Percentiles rank a stretch among this genome's conserved stretches.
Evolutionary conservation across 2,329 filamentous ascomycete species (phyloP).

Genomic region (Dothistroma pini): DNA sequence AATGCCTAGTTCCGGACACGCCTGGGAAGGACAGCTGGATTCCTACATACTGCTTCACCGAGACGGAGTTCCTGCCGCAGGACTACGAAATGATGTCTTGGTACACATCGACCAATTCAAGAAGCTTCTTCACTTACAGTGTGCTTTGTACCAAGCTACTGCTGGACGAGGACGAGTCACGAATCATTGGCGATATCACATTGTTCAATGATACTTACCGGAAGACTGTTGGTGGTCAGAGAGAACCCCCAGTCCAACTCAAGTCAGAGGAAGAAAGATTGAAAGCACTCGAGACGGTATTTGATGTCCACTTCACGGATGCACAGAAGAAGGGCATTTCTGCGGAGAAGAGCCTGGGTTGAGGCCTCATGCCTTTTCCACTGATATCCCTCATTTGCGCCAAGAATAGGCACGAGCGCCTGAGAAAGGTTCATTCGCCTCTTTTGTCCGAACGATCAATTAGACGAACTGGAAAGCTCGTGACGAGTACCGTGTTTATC

Average conservation of each 20-base stretch:
- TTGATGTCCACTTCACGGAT: constrained; percentile 38
- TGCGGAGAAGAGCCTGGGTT: constrained; percentile 11
- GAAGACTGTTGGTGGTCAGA: constrained; percentile 43
- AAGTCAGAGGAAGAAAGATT: constrained; percentile 44
- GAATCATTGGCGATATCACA: constrained; percentile 39
- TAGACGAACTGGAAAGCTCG: too few species aligned
- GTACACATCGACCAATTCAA: constrained; percentile 49
- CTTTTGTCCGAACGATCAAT: too few species aligned
- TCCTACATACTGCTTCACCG: constrained; percentile 62
- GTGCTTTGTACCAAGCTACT: constrained; percentile 56
- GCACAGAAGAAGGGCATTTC: constrained; percentile 15
- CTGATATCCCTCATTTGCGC: too few species aligned
- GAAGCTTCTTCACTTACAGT: constrained; percentile 53
- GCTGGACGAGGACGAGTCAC: constrained; percentile 37
- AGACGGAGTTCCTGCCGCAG: constrained; percentile 58
- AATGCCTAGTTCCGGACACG: constrained; percentile 28
- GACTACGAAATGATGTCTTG: constrained; percentile 63
- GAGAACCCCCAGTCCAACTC: constrained; percentile 40
- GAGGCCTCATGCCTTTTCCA: neutral
- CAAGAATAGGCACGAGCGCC: too few species aligned
- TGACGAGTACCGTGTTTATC: too few species aligned
- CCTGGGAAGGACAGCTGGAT: constrained; percentile 49
- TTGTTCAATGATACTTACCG: constrained; percentile 45
- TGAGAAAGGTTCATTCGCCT: too few species aligned
- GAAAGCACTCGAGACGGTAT: constrained; percentile 42